These are phyloP conservation scores for Borovskyia barvae DNA, from an alignment of 208 protist species.

Conservation along the genomic window DNA sequence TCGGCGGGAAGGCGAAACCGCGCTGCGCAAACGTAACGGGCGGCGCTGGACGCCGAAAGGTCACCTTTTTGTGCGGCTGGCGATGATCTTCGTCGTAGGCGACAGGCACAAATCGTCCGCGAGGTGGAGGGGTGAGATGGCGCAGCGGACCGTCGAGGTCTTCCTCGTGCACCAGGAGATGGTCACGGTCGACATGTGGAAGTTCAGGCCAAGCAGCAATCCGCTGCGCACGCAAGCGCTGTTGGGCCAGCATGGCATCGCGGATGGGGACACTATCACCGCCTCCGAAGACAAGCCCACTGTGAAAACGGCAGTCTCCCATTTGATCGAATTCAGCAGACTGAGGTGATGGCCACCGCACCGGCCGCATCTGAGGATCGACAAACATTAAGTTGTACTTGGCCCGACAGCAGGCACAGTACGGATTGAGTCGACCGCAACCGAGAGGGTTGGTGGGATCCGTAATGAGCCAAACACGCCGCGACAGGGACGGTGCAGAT, in stretches of 20 bases:
- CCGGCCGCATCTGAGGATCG: constrained; percentile 51
- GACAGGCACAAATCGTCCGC: constrained; percentile 16
- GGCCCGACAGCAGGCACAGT: constrained; percentile 70
- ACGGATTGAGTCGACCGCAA: constrained; percentile 76
- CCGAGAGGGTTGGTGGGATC: constrained; percentile 44
- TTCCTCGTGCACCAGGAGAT: constrained; percentile 20
- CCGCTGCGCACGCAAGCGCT: constrained; percentile 13
- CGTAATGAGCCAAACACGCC: constrained; percentile 21
- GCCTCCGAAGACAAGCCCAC: constrained; percentile 36
- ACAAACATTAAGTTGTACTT: constrained; percentile 78
- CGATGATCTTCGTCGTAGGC: constrained; percentile 11
- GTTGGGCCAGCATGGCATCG: constrained; percentile 13
- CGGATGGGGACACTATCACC: neutral
- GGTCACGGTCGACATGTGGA: constrained; percentile 2
- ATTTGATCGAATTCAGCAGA: constrained; percentile 27
- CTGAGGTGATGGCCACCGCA: constrained; percentile 38
- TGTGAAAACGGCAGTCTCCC: constrained; percentile 42
- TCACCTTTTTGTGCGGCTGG: neutral
- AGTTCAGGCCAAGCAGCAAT: constrained; percentile 15
- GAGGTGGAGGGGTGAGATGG: constrained; percentile 13
- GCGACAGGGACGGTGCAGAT: neutral
- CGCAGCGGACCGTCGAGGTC: constrained; percentile 19
- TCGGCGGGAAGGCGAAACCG: neutral
- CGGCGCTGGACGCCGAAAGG: neutral
- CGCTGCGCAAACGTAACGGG: neutral